Evolutionary conservation across 495 filamentous ascomycete genomes (phyloP), one percentile per base, ranked within the genome.

Genomic region (Evernia prunastri): DNA sequence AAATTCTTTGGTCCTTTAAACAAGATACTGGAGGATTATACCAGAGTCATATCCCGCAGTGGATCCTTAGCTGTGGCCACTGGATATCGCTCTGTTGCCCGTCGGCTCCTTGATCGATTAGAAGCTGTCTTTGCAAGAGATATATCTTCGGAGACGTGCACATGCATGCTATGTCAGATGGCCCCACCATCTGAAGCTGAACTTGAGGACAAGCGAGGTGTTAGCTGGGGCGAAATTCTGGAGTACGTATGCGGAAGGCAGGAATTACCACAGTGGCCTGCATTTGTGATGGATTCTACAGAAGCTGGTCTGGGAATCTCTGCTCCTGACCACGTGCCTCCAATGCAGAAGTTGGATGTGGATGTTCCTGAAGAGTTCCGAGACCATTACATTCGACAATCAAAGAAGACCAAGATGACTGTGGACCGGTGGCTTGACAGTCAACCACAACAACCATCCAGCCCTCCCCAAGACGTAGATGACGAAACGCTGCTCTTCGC

Each of bases 151-250:
- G 87, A 96, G 64, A 86, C 82, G 4, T 97, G 92, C 72, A 74
- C 75, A 27, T 93, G 92, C 73, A 74, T 89, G 56, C 88, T 96
- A 79, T 97, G 92, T 69, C 80, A 89, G 47, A 66, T 74, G 40
- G 72, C 75, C 7, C 58, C 68, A 23, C 37, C 40, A 4, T 81
- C 81, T 33, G 81, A 78, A 7, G 76, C 81, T 25, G 66, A 78
- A 18, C 76, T 77, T 25, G 76, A 87, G 56, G 78, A 79, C 3
- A 81, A 81, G 49, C 76, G 81, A 40, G 92, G 92, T 3, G 79
- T 97, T n/a, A 92, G 90, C 67, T 99, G 95, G 95, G 92, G 93
- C 2, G 95, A 97, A 67, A 90, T 97, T 10, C 79, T 99, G 31
- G 94, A 99, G 75, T 84, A 90, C 66, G 91, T 96, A 9, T 92